Percentiles rank a stretch among this genome's conserved stretches.
These are phyloP conservation scores for Setaria italica DNA, from an alignment of 202 grass and related monocot species.

Conservation along the genomic window DNA sequence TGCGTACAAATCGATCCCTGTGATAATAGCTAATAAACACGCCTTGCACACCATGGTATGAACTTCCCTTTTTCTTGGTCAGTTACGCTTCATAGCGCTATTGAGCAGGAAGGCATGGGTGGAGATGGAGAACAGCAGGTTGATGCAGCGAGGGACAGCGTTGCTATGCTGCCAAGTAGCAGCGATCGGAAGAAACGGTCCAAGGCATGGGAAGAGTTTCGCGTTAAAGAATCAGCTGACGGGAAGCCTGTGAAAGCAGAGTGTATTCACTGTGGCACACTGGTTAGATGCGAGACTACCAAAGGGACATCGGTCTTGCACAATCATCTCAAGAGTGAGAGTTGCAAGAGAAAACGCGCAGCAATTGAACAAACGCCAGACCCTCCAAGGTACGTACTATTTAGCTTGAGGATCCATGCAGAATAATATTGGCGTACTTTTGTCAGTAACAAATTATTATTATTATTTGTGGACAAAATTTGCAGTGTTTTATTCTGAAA, in stretches of 20 bases:
- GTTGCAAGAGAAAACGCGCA: not conserved
- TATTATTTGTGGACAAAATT: not conserved
- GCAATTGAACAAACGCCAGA: not conserved
- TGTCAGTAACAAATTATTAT: not conserved
- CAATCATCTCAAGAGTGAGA: constrained; percentile 12
- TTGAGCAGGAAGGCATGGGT: too few species aligned
- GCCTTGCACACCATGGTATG: too few species aligned
- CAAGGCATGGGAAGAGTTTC: not conserved
- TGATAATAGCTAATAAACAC: too few species aligned
- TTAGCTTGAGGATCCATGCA: not conserved
- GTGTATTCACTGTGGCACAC: not conserved
- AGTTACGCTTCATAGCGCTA: not conserved
- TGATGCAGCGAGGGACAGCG: not conserved
- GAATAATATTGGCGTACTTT: not conserved
- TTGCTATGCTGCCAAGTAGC: not conserved
- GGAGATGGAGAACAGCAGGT: not conserved
- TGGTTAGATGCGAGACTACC: not conserved
- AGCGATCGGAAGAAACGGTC: not conserved
- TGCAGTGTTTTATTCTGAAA: too few species aligned
- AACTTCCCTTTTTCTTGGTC: not conserved
- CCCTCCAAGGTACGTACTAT: constrained; percentile 1
- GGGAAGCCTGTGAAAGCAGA: not conserved
- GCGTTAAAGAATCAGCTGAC: not conserved
- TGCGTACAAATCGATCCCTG: not conserved
- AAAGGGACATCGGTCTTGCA: constrained; percentile 7